Evolutionary conservation across 441 rosid genomes (phyloP), one percentile per base, ranked within the genome.

Genomic region (Populus tomentosa): DNA sequence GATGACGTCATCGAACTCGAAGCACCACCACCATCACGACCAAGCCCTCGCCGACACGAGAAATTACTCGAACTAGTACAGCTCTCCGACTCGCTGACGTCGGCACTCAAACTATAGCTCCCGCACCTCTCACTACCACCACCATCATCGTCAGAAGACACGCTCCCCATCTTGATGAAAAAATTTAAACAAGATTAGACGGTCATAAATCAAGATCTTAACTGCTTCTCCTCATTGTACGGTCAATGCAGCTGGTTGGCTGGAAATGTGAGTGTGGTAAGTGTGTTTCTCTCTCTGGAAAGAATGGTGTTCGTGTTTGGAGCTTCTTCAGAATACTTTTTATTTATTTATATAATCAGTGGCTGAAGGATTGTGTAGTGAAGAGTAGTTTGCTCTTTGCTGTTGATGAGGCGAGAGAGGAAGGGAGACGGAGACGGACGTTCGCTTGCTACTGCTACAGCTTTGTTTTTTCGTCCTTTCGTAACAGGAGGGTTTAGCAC

Each of bases 71-170:
- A 18, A 20, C 94, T 90, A 7, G 70, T 67, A 21, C 90, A 89
- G 78, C 97, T 96, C 87, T 94, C 96, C 0, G 99, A 94, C 88
- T 96, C 97, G 73, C 97, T 94, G 81, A 96, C 85, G 79, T 96
- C 99, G 73, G 98, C 98, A 82, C 99, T 94, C 81, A 94, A 79
- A 71, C 94, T 89, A 88, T 96, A 96, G 73, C 97, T 94, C 5
- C 98, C 97, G 85, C 94, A 88, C 75, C 94, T 86, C 80, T 90
- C 97, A 75, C 94, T 90, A 82, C 86, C 87, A 36, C 89, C 86
- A 46, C 82, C 90, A 63, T 81, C 89, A 69, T 89, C 97, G 38
- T 84, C 86, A 1, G 95, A 90, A 0, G 94, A 88, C 5, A 86
- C 62, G 81, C 94, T 93, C 59, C 86, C 95, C 98, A 94, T 91